Evolutionary conservation across 2,329 filamentous ascomycete genomes (phyloP).

Genomic region (Aspergillaceae sp.): DNA sequence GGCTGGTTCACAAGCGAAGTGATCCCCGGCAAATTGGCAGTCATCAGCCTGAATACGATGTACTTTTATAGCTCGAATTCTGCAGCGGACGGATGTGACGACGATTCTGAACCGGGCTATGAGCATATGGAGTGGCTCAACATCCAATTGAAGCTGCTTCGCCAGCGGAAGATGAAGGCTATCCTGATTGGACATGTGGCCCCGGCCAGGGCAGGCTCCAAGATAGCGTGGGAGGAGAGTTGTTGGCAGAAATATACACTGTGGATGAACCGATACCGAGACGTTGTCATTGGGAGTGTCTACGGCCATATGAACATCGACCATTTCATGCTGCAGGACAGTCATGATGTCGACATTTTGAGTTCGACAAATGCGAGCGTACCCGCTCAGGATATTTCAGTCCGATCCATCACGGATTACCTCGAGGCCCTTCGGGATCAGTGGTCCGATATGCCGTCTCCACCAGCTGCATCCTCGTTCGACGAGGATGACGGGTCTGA

Average conservation of each 20-base stretch:
- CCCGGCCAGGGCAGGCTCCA: conserved; percentile 74
- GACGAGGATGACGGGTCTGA: conserved; percentile 15
- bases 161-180: conserved; percentile 79
- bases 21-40: conserved; percentile 72
- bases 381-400: conserved; percentile 44
- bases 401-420: conserved; percentile 67
- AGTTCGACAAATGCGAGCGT: conserved; percentile 19
- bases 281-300: conserved; percentile 69
- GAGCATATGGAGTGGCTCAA: conserved; percentile 95
- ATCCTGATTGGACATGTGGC: conserved; percentile 93
- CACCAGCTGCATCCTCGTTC: conserved; percentile 20
- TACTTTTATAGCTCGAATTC: conserved; percentile 93
- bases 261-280: conserved; percentile 83
- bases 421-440: conserved; percentile 64
- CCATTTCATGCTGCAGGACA: conserved; percentile 89
- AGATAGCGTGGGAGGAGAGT: conserved; percentile 87
- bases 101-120: conserved; percentile 74
- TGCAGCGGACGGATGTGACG: conserved; percentile 80
- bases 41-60: conserved; percentile 91
- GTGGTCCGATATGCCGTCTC: conserved; percentile 69
- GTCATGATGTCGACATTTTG: conserved; percentile 60
- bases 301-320: conserved; percentile 99
- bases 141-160: conserved; percentile 75
- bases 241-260: conserved; percentile 97
- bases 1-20: conserved; percentile 95